These are phyloP conservation scores for Pezicula radicicola DNA, from an alignment of 2,329 filamentous ascomycete genomes.

Conservation along the genomic window DNA sequence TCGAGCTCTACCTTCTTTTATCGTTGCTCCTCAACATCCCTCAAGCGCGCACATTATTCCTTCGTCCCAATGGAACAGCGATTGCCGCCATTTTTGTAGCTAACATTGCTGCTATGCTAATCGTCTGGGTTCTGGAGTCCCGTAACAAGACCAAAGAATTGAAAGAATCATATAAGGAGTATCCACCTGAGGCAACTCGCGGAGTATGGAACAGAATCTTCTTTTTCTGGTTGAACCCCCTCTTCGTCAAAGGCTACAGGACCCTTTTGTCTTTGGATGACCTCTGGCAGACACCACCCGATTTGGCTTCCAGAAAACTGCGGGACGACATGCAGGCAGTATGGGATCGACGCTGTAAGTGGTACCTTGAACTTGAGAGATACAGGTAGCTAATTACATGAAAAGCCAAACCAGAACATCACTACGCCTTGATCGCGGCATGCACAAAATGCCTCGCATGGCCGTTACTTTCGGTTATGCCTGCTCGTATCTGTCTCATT, in stretches of 20 bases:
- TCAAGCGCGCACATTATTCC: slow-evolving; percentile 1
- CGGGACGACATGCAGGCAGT: background rate
- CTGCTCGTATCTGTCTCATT: slow-evolving; percentile 3
- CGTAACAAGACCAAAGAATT: slow-evolving; percentile 1
- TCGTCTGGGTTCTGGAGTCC: slow-evolving; percentile 1
- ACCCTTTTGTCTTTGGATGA: slow-evolving; percentile 21
- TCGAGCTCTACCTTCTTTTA: background rate
- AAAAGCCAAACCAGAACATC: background rate
- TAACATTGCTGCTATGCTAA: background rate
- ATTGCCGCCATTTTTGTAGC: background rate
- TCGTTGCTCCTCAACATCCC: background rate
- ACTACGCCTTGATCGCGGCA: background rate
- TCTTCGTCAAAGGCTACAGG: slow-evolving; percentile 25
- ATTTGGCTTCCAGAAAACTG: slow-evolving; percentile 1
- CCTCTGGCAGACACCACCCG: slow-evolving; percentile 8
- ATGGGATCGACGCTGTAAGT: background rate
- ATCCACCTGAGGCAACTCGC: slow-evolving; percentile 21
- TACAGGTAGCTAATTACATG: background rate
- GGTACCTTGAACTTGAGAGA: slow-evolving; percentile 2
- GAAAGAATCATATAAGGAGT: background rate
- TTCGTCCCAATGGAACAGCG: background rate
- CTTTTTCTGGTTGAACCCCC: slow-evolving; percentile 28
- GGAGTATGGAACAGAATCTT: slow-evolving; percentile 26
- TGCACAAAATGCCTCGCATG: background rate
- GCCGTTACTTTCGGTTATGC: background rate